Evolutionary conservation across 805 yeast species (phyloP).

Genomic region (Wickerhamomyces bisporus): DNA sequence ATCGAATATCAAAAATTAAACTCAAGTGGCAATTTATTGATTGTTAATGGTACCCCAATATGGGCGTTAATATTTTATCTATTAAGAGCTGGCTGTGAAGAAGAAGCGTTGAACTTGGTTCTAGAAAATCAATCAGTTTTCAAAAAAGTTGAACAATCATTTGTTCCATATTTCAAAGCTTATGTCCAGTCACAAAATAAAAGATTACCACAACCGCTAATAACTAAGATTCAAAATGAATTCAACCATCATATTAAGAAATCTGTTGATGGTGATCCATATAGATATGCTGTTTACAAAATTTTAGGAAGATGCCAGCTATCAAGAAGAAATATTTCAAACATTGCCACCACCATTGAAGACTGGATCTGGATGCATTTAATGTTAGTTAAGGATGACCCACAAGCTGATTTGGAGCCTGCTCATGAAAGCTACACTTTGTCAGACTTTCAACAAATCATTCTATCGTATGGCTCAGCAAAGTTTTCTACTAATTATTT

Average conservation of each 20-base stretch:
- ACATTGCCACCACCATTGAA: slow-evolving; percentile 72
- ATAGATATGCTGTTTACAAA: slow-evolving; percentile 84
- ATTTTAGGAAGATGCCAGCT: slow-evolving; percentile 84
- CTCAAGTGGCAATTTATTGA: slow-evolving; percentile 44
- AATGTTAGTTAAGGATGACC: slow-evolving; percentile 60
- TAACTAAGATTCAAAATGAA: slow-evolving; percentile 68
- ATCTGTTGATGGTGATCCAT: slow-evolving; percentile 71
- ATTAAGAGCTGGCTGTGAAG: slow-evolving; percentile 73
- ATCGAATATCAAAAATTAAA: slow-evolving; percentile 41
- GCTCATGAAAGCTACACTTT: slow-evolving; percentile 69
- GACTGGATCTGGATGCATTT: slow-evolving; percentile 98
- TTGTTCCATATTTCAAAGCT: slow-evolving; percentile 72
- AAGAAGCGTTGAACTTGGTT: slow-evolving; percentile 73
- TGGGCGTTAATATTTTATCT: slow-evolving; percentile 90
- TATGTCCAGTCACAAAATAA: slow-evolving; percentile 53
- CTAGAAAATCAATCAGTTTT: slow-evolving; percentile 62
- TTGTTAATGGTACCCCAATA: slow-evolving; percentile 82
- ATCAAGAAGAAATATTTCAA: slow-evolving; percentile 59
- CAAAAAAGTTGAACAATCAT: slow-evolving; percentile 79
- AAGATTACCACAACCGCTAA: slow-evolving; percentile 59
- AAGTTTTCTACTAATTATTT: slow-evolving; percentile 70
- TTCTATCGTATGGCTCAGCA: slow-evolving; percentile 66
- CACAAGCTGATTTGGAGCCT: slow-evolving; percentile 38
- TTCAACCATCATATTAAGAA: slow-evolving; percentile 80
- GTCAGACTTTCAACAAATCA: slow-evolving; percentile 64